Evolutionary conservation across 2,329 filamentous ascomycete species (phyloP).

Genomic region (Metarhizium guizhouense): DNA sequence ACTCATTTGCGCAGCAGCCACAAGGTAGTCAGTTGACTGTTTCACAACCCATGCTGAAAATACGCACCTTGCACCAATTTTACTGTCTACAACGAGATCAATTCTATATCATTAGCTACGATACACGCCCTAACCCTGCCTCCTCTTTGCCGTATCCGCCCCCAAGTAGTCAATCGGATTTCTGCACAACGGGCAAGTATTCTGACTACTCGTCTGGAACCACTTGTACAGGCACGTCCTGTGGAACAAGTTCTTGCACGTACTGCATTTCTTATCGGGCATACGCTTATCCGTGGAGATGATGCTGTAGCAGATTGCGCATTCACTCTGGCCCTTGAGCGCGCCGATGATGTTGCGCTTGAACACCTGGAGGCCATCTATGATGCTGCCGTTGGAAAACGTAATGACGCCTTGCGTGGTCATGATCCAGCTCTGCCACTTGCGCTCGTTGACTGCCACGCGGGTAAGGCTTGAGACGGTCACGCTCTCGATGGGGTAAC

Average conservation of each 20-base stretch:
- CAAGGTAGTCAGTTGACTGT: too few species aligned
- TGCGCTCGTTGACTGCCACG: slow-evolving; percentile 80
- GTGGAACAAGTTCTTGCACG: slow-evolving; percentile 93
- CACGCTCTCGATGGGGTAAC: slow-evolving; percentile 75
- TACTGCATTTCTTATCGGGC: slow-evolving; percentile 83
- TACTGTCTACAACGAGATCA: too few species aligned
- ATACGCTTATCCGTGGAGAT: slow-evolving; percentile 81
- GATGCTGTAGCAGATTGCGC: slow-evolving; percentile 94
- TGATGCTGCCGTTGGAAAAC: slow-evolving; percentile 80
- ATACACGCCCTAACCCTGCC: slow-evolving; percentile 13
- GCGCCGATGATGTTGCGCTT: slow-evolving; percentile 78
- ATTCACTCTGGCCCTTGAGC: slow-evolving; percentile 88
- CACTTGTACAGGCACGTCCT: slow-evolving; percentile 85
- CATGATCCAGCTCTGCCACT: slow-evolving; percentile 87
- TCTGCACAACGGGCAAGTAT: slow-evolving; percentile 84
- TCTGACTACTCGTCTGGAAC: slow-evolving; percentile 91
- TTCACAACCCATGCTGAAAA: too few species aligned
- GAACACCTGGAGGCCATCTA: slow-evolving; percentile 80
- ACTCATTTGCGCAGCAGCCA: too few species aligned
- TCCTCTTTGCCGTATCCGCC: slow-evolving; percentile 29
- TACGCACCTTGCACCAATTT: too few species aligned
- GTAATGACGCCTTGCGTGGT: slow-evolving; percentile 88
- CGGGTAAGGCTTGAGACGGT: slow-evolving; percentile 69
- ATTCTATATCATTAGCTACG: background rate
- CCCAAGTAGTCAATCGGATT: slow-evolving; percentile 66